Percentiles rank a stretch among this genome's conserved stretches.
Evolutionary conservation across 1,284 basidiomycete genomes (phyloP).

Genomic region (Trichosporon sp.): DNA sequence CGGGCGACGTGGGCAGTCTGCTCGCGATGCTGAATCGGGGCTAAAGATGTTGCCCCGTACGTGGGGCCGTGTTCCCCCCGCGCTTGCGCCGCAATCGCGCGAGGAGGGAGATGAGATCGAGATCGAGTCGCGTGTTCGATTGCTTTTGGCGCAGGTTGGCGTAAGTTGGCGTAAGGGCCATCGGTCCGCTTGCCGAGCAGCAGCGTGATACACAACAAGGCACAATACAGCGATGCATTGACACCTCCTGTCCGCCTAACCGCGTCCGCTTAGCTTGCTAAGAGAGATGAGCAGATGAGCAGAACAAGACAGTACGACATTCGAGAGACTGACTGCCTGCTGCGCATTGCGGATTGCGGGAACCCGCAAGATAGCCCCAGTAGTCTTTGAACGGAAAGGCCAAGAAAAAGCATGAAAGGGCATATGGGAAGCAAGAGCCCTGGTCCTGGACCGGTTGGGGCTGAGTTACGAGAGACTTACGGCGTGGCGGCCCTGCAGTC

Average conservation of each 20-base stretch:
- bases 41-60: neutral
- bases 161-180: too few relatives aligned
- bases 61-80: too few relatives aligned
- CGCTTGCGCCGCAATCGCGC: too few relatives aligned
- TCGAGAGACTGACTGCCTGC: neutral
- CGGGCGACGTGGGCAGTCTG: constrained; percentile 38
- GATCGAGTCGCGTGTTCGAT: too few relatives aligned
- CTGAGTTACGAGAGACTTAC: neutral
- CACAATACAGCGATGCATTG: neutral
- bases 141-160: too few relatives aligned
- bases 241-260: neutral
- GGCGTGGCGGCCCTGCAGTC: neutral
- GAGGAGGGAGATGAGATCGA: too few relatives aligned
- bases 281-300: neutral
- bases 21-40: constrained; percentile 41
- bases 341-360: neutral
- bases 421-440: neutral
- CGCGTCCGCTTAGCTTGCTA: too few relatives aligned
- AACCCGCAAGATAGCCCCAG: neutral
- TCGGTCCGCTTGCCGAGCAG: too few relatives aligned
- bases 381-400: too few relatives aligned
- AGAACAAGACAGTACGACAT: too few relatives aligned
- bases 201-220: neutral
- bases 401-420: neutral
- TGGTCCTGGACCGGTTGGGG: neutral